phyloP scores from a whole-genome alignment of 306 rosid species.

The Luffa aegyptiaca region DNA sequence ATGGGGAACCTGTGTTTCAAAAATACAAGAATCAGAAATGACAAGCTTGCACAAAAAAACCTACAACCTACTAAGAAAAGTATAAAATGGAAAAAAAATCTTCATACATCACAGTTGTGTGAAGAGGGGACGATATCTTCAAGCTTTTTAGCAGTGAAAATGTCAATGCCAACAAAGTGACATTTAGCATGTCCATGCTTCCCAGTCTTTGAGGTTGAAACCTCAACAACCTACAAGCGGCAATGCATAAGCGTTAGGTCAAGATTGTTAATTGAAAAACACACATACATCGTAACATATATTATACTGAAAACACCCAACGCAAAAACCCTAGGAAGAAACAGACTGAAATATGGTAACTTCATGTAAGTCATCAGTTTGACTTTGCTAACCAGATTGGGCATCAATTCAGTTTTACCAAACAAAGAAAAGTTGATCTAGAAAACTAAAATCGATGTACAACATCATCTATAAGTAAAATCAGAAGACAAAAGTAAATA shows the following conservation, averaged over 20 bases:
- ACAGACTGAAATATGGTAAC: not conserved
- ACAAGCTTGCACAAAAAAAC: not conserved
- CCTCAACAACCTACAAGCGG: conserved; percentile 73
- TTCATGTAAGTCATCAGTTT: not conserved
- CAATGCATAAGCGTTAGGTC: not conserved
- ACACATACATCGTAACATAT: not conserved
- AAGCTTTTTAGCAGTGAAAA: conserved; percentile 83
- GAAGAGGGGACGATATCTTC: conserved; percentile 99
- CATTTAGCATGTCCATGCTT: conserved; percentile 98
- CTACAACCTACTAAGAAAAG: not conserved
- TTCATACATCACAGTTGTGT: conserved; percentile 87
- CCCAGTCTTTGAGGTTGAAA: conserved; percentile 93
- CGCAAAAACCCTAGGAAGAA: not conserved
- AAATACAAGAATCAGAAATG: not conserved
- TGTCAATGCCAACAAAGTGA: conserved; percentile 92
- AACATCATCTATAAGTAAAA: not conserved
- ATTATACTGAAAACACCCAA: not conserved
- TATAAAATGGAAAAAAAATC: not conserved
- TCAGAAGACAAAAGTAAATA: not conserved
- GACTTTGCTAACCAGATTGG: not conserved
- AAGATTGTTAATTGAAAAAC: not conserved
- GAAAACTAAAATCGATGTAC: not conserved
- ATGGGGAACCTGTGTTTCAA: conserved; percentile 72
- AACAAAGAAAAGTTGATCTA: not conserved
- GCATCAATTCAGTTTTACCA: not conserved